Evolutionary conservation across 805 yeast genomes (phyloP), one percentile per base, ranked within the genome.

Genomic region (Metschnikowia colocasiae): DNA sequence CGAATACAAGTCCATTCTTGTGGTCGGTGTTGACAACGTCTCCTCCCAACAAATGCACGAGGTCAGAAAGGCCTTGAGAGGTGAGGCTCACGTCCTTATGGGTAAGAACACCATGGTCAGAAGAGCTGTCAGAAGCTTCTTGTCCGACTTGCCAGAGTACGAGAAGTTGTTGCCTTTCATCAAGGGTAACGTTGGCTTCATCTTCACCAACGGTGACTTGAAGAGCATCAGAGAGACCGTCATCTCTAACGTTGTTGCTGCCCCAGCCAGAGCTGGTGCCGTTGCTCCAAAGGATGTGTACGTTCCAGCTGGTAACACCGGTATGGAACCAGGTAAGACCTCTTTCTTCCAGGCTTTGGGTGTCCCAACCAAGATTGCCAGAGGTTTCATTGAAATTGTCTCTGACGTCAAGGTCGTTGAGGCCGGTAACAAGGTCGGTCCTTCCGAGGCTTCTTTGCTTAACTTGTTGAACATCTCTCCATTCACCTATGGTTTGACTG

Each of bases 41-140:
- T 88, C 98, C 61, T 94, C 99, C 64, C 99, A 94, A 83, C 99
- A 94, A 81, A 91, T 94, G 97, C 99, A 94, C 81, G 96, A 94
- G 83, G 83, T 90, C 81, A 90, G 99, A 87, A 90, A 87, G 83
- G 77, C 89, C 60, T 85, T 94, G 69, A 90, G 99, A 81, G 87
- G 89, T 62, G 86, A 83, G 54, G 99, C 94, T 69, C 94, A 87
- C 63, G 91, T 94, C 62, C 80, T 94, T 69, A 94, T 94, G 99
- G 99, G 99, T 82, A 94, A 94, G 87, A 94, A 94, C 97, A 94
- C 99, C 83, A 92, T 94, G 98, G 96, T 94, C 62, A 89, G 99
- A 82, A 90, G 98, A 81, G 99, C 99, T 72, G 80, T 94, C 82
- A 90, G 99, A 81, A 94, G 90, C 67, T 88, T 89, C 85, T 71